These are phyloP conservation scores for Purpureocillium takamizusanense DNA, from an alignment of 2,329 filamentous ascomycete genomes.

Conservation along the genomic window DNA sequence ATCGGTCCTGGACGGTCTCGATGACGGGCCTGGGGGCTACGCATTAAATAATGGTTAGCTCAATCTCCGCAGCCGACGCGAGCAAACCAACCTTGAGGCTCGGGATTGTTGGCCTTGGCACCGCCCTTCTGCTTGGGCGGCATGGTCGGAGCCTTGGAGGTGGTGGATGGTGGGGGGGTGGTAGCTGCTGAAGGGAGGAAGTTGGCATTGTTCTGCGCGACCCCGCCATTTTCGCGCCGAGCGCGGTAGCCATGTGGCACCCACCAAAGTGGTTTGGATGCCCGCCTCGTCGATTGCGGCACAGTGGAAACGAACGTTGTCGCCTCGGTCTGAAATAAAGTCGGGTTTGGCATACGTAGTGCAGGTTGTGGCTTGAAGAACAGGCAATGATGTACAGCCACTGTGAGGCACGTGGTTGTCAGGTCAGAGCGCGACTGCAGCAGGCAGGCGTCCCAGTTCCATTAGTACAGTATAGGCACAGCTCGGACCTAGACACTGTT, in stretches of 20 bases:
- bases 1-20: constrained; percentile 39
- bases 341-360: background rate
- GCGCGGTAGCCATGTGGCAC: background rate
- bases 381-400: too few species aligned
- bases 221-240: constrained; percentile 1
- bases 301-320: too few species aligned
- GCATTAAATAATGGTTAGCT: background rate
- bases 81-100: constrained; percentile 13
- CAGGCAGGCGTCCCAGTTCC: too few species aligned
- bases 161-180: constrained; percentile 2
- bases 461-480: too few species aligned
- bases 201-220: constrained; percentile 8
- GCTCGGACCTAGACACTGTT: too few species aligned
- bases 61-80: background rate
- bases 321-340: too few species aligned
- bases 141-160: constrained; percentile 11
- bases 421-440: too few species aligned
- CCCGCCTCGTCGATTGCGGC: too few species aligned
- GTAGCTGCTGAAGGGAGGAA: background rate
- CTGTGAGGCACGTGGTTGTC: too few species aligned
- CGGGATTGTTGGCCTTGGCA: constrained; percentile 10
- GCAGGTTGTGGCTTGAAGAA: too few species aligned
- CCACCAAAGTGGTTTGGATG: too few species aligned
- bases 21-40: constrained; percentile 23
- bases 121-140: constrained; percentile 13